phyloP scores from a whole-genome alignment of 75 land plant genomes.

The Selaginella tamariscina region DNA sequence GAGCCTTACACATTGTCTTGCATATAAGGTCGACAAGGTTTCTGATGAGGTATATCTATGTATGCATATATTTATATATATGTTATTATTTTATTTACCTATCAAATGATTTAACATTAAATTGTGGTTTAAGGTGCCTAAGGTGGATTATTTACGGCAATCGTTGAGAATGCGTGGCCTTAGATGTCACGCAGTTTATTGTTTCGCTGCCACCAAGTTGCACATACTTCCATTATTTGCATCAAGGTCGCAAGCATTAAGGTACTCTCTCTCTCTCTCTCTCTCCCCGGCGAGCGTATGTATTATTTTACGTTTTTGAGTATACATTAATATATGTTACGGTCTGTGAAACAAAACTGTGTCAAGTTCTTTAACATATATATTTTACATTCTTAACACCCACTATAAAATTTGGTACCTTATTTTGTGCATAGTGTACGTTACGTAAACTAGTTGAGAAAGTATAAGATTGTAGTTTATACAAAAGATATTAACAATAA shows the following conservation, averaged over 20 bases:
- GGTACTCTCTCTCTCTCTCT: conserved; percentile 6
- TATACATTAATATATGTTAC: too few relatives aligned
- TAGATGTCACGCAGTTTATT: conserved; percentile 21
- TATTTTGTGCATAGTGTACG: too few relatives aligned
- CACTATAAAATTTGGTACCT: too few relatives aligned
- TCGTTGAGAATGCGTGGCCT: conserved; percentile 16
- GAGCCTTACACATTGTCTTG: conserved; percentile 10
- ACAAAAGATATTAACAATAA: too few relatives aligned
- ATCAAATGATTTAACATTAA: neutral
- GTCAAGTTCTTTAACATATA: too few relatives aligned
- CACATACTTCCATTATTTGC: conserved; percentile 19
- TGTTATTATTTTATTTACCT: neutral
- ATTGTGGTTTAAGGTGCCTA: conserved; percentile 5
- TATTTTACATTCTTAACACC: too few relatives aligned
- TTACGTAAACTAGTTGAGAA: too few relatives aligned
- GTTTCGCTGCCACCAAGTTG: conserved; percentile 5
- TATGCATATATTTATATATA: neutral
- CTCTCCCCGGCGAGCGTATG: too few relatives aligned
- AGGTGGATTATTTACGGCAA: conserved; percentile 16
- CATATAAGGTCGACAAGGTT: conserved; percentile 12
- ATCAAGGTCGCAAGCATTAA: conserved; percentile 18
- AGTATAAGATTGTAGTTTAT: too few relatives aligned
- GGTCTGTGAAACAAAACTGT: too few relatives aligned
- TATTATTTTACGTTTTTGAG: too few relatives aligned
- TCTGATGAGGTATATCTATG: neutral